These are phyloP conservation scores for Fomitopsis schrenkii DNA, from an alignment of 1,284 basidiomycete genomes.

Conservation along the genomic window DNA sequence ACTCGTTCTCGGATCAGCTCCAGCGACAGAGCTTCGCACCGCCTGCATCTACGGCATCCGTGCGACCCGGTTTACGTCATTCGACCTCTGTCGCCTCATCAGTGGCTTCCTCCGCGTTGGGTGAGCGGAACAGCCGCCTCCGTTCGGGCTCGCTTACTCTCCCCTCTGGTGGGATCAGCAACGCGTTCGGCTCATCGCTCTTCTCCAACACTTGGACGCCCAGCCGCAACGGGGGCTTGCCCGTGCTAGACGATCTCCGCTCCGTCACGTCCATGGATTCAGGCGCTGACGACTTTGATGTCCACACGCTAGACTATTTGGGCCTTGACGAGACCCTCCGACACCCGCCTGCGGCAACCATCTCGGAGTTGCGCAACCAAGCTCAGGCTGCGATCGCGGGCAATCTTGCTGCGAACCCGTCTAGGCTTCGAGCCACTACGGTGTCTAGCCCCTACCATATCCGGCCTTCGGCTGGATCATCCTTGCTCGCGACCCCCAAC, in stretches of 20 bases:
- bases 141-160: constrained; percentile 85
- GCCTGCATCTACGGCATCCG: constrained; percentile 37
- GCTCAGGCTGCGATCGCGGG: constrained; percentile 85
- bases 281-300: constrained; percentile 82
- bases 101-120: constrained; percentile 52
- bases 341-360: constrained; percentile 73
- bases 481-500: constrained; percentile 57
- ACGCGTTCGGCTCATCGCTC: constrained; percentile 83
- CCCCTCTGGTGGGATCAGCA: constrained; percentile 66
- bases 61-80: constrained; percentile 75
- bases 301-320: constrained; percentile 92
- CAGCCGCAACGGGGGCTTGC: constrained; percentile 55
- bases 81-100: constrained; percentile 64
- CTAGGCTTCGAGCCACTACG: constrained; percentile 82
- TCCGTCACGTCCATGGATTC: constrained; percentile 77
- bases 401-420: constrained; percentile 69
- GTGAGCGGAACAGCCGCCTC: constrained; percentile 74
- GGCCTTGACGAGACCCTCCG: constrained; percentile 78
- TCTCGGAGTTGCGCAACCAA: constrained; percentile 81
- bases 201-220: constrained; percentile 88
- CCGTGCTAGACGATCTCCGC: constrained; percentile 72
- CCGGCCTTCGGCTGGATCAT: constrained; percentile 51
- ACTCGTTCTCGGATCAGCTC: constrained; percentile 59
- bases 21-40: constrained; percentile 44
- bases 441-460: constrained; percentile 81